Percentiles rank a stretch among this genome's conserved stretches.
These are phyloP conservation scores for Rhynchospora breviuscula DNA, from an alignment of 176 grass and related monocot genomes.

Conservation along the genomic window DNA sequence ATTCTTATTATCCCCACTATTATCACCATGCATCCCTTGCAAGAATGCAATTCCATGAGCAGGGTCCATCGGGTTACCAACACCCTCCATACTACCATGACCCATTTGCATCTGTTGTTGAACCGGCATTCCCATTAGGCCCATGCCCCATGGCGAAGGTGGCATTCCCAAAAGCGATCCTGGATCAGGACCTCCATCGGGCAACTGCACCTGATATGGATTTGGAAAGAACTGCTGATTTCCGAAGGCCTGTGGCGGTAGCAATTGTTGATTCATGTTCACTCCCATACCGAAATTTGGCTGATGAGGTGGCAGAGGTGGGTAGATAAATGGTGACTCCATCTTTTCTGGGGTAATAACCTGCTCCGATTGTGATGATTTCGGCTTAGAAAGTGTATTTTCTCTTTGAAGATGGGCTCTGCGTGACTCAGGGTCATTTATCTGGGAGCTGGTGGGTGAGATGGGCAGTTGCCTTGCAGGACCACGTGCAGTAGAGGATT, in stretches of 20 bases:
- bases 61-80: conserved; percentile 33
- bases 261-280: conserved; percentile 63
- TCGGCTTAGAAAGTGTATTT: conserved; percentile 43
- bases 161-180: conserved; percentile 40
- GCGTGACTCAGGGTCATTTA: conserved; percentile 54
- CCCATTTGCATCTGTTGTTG: conserved; percentile 37
- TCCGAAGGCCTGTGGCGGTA: conserved; percentile 47
- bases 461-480: conserved; percentile 39
- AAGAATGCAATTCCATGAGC: conserved; percentile 50
- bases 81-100: conserved; percentile 46
- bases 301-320: conserved; percentile 49
- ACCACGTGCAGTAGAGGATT: conserved; percentile 72
- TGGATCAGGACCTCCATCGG: conserved; percentile 47
- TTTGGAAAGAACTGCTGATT: conserved; percentile 51
- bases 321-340: conserved; percentile 53
- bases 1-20: conserved; percentile 49
- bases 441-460: conserved; percentile 54
- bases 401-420: conserved; percentile 58
- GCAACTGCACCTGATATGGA: conserved; percentile 57
- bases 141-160: conserved; percentile 60
- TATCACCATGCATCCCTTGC: conserved; percentile 48
- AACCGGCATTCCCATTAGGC: conserved; percentile 47
- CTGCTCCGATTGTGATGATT: conserved; percentile 43
- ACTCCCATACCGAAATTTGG: conserved; percentile 63
- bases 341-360: conserved; percentile 38